These are phyloP conservation scores for Blastomyces emzantsi DNA, from an alignment of 2,329 filamentous ascomycete genomes.

Conservation along the genomic window DNA sequence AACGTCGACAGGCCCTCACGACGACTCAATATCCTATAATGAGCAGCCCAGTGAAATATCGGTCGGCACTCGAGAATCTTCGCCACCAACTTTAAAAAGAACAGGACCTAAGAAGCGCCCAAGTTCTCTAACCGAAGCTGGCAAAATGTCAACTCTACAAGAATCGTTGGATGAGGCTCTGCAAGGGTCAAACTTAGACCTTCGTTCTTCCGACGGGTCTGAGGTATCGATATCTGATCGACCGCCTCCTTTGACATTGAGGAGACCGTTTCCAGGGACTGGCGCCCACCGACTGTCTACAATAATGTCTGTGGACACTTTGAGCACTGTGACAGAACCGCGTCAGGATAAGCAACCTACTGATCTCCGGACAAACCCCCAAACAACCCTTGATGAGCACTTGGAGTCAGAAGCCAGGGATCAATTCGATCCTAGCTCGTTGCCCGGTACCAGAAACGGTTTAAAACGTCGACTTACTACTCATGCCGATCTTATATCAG, in stretches of 20 bases:
- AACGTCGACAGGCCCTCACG: not conserved
- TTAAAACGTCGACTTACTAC: constrained; percentile 74
- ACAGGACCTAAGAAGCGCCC: constrained; percentile 18
- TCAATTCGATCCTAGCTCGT: constrained; percentile 37
- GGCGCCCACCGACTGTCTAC: constrained; percentile 49
- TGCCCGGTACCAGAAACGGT: constrained; percentile 41
- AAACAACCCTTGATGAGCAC: constrained; percentile 15
- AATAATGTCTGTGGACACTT: constrained; percentile 49
- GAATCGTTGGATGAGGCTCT: constrained; percentile 21
- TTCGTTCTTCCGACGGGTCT: constrained; percentile 29
- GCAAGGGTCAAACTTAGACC: constrained; percentile 22
- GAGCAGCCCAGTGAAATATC: constrained; percentile 4
- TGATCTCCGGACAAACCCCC: not conserved
- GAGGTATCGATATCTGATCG: constrained; percentile 31
- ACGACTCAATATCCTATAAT: not conserved
- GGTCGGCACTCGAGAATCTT: constrained; percentile 15
- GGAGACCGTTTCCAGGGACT: constrained; percentile 43
- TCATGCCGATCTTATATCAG: constrained; percentile 88
- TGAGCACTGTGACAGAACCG: constrained; percentile 23
- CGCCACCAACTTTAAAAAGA: constrained; percentile 22
- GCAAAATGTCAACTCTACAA: constrained; percentile 19
- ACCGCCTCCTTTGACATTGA: constrained; percentile 34
- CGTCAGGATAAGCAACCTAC: constrained; percentile 1
- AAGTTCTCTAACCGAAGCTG: constrained; percentile 15
- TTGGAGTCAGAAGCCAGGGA: constrained; percentile 37